A percentile compares a stretch with the other conserved stretches of the same genome.
These are phyloP conservation scores for Xylariaceae sp. DNA, from an alignment of 2,329 filamentous ascomycete genomes.

Conservation along the genomic window DNA sequence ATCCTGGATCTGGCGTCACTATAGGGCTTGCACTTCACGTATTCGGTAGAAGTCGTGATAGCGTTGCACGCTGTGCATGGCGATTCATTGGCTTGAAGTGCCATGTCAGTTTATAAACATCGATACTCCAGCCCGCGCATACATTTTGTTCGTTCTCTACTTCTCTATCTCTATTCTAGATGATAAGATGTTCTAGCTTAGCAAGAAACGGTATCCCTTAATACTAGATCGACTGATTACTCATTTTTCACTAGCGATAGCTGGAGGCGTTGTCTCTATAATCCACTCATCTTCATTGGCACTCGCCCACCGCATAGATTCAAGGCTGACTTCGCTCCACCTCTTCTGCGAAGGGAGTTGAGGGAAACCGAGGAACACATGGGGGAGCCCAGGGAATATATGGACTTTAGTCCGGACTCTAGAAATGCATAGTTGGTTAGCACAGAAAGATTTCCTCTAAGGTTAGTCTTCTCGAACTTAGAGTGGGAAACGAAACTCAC, in stretches of 20 bases:
- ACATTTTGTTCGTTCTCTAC: no score
- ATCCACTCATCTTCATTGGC: constrained; percentile 32
- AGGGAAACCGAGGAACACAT: constrained; percentile 36
- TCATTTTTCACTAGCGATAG: no score
- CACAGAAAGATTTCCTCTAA: neutral
- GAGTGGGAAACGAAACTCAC: constrained; percentile 26
- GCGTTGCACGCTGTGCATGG: neutral
- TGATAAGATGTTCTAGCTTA: no score
- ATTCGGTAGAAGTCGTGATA: no score
- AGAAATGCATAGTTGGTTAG: neutral
- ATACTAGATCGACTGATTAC: no score
- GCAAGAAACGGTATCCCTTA: no score
- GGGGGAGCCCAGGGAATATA: constrained; percentile 41
- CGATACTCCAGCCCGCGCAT: no score
- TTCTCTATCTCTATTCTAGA: no score
- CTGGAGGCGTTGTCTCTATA: constrained; percentile 13
- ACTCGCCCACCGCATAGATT: constrained; percentile 27
- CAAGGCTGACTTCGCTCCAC: constrained; percentile 30
- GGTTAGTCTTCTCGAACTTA: neutral
- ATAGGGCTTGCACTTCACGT: no score
- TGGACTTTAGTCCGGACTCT: constrained; percentile 40
- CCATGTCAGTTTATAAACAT: no score
- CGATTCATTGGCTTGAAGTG: no score
- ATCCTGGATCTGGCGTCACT: no score
- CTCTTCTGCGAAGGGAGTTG: constrained; percentile 34